Conservation (phyloP, 805 yeast species). For the Sugiyamaella floridensis region DNA sequence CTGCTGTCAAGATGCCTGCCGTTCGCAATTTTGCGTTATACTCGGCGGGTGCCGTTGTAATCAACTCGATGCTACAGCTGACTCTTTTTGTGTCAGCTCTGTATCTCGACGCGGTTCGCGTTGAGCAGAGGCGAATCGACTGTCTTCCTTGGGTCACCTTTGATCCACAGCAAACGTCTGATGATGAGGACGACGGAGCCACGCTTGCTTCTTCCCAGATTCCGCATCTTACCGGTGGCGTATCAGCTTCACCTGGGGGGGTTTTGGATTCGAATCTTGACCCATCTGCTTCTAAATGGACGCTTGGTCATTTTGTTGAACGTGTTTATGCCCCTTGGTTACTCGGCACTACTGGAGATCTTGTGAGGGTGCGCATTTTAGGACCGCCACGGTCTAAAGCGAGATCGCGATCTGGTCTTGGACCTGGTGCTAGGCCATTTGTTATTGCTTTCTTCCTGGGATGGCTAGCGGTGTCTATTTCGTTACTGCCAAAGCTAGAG, state of each 20-base stretch:
- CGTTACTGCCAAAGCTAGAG: slow-evolving; percentile 59
- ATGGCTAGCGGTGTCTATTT: slow-evolving; percentile 63
- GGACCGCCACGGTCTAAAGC: neutral
- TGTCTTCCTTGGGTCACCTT: slow-evolving; percentile 48
- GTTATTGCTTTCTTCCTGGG: slow-evolving; percentile 49
- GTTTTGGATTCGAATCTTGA: slow-evolving; percentile 23
- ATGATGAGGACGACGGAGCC: slow-evolving; percentile 13
- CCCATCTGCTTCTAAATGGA: slow-evolving; percentile 31
- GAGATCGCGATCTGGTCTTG: neutral
- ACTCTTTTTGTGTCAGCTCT: slow-evolving; percentile 74
- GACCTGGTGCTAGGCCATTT: slow-evolving; percentile 38
- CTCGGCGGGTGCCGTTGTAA: slow-evolving; percentile 76
- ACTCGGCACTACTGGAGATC: slow-evolving; percentile 28
- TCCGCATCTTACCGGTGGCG: neutral
- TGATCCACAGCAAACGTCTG: slow-evolving; percentile 10
- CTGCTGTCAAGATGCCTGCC: slow-evolving; percentile 89
- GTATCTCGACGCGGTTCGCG: slow-evolving; percentile 55
- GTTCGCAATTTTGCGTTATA: slow-evolving; percentile 88
- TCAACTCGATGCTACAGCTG: slow-evolving; percentile 71
- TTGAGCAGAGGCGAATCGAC: slow-evolving; percentile 55
- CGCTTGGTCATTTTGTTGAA: slow-evolving; percentile 30
- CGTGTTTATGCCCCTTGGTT: slow-evolving; percentile 54
- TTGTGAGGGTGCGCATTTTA: neutral
- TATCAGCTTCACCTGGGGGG: neutral
- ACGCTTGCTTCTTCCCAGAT: slow-evolving; percentile 10